phyloP scores from a whole-genome alignment of 805 yeast genomes.

The Starmerella scarabaei region DNA sequence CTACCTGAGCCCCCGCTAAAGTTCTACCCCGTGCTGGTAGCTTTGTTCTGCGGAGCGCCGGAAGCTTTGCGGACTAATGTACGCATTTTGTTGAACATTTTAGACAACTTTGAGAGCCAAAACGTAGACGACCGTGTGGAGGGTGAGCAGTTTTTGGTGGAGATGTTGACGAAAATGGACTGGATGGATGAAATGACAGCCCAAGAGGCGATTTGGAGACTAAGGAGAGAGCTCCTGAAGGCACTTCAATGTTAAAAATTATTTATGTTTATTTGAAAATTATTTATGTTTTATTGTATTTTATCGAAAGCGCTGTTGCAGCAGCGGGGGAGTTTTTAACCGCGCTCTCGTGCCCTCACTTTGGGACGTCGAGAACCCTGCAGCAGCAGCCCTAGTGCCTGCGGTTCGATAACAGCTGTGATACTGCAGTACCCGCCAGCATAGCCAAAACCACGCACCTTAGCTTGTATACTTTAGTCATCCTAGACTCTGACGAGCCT shows the following conservation, averaged over 20 bases:
- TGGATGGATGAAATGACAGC: not conserved
- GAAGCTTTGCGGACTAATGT: conserved; percentile 1
- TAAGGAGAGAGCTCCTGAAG: not conserved
- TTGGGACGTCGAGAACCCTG: too few species aligned
- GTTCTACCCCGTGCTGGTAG: conserved; percentile 19
- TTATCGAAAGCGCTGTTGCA: too few species aligned
- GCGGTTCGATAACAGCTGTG: too few species aligned
- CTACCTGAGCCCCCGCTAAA: conserved; percentile 11
- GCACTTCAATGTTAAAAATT: not conserved
- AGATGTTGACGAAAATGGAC: not conserved
- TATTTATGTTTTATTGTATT: too few species aligned
- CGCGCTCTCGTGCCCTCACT: too few species aligned
- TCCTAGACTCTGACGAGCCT: too few species aligned
- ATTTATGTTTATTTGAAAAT: too few species aligned
- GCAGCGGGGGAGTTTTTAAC: too few species aligned
- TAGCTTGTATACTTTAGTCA: too few species aligned
- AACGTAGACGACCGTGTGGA: not conserved
- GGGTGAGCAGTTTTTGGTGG: not conserved
- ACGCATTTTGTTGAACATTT: conserved; percentile 9
- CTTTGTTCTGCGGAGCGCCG: conserved; percentile 14
- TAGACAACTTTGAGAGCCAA: not conserved
- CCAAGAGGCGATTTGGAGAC: not conserved
- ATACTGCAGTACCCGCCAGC: too few species aligned
- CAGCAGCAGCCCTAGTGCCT: too few species aligned
- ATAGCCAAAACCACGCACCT: too few species aligned